These are phyloP conservation scores for Chenopodium berlandieri DNA, from an alignment of 148 eudicot genomes.

Conservation along the genomic window DNA sequence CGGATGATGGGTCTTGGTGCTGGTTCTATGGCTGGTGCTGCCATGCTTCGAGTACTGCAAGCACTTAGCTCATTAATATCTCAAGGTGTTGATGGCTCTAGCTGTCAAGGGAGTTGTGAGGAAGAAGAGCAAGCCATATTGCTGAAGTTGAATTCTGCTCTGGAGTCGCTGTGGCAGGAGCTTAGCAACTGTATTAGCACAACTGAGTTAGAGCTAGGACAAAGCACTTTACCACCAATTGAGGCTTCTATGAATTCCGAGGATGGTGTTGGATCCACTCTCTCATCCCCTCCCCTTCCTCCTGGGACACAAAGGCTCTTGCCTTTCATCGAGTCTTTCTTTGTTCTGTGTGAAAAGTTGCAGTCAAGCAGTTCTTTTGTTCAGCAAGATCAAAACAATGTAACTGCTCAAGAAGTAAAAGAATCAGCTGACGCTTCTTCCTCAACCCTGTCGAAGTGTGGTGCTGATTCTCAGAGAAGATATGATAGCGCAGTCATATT, in stretches of 20 bases:
- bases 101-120: constrained; percentile 37
- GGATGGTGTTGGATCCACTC: constrained; percentile 53
- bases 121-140: constrained; percentile 63
- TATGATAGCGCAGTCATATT: constrained; percentile 60
- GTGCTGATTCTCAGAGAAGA: constrained; percentile 52
- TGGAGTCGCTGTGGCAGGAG: constrained; percentile 89
- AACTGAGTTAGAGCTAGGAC: constrained; percentile 71
- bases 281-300: constrained; percentile 76
- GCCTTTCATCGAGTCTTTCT: constrained; percentile 94
- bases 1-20: constrained; percentile 90
- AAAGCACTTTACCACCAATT: constrained; percentile 50
- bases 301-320: constrained; percentile 91
- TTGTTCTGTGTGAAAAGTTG: constrained; percentile 91
- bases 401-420: constrained; percentile 81
- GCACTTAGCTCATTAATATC: constrained; percentile 79
- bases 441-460: constrained; percentile 34
- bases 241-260: constrained; percentile 44
- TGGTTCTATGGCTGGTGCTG: constrained; percentile 93
- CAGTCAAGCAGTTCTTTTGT: constrained; percentile 53
- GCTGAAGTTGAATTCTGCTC: constrained; percentile 61
- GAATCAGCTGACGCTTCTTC: constrained; percentile 56
- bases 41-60: constrained; percentile 87
- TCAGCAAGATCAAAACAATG: constrained; percentile 69
- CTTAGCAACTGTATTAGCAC: constrained; percentile 87
- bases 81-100: constrained; percentile 35